A percentile compares a stretch with the other conserved stretches of the same genome.
These are phyloP conservation scores for Sugiyamaella marilandica DNA, from an alignment of 805 yeast genomes.

Conservation along the genomic window DNA sequence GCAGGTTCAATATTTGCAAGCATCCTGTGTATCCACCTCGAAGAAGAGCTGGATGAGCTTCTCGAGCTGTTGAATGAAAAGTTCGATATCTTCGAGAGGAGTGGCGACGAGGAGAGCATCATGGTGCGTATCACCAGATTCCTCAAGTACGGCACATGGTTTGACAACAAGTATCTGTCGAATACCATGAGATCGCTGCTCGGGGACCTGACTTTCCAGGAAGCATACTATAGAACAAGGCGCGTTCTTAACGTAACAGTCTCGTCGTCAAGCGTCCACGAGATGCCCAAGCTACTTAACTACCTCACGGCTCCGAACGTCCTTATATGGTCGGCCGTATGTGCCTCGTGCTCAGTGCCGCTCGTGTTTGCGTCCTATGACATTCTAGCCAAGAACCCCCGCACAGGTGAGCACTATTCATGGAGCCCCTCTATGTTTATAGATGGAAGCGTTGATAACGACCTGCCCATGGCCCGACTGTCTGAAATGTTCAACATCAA, in stretches of 20 bases:
- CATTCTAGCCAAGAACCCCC: constrained; percentile 74
- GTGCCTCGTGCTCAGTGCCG: constrained; percentile 92
- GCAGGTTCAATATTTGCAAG: constrained; percentile 96
- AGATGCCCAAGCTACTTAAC: constrained; percentile 82
- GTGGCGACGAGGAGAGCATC: constrained; percentile 49
- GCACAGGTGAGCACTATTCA: constrained; percentile 65
- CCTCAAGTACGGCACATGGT: constrained; percentile 84
- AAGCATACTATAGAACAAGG: constrained; percentile 91
- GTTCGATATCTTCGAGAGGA: constrained; percentile 55
- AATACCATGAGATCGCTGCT: constrained; percentile 70
- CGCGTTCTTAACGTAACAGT: constrained; percentile 91
- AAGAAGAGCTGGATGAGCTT: constrained; percentile 55
- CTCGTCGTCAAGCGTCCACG: constrained; percentile 84
- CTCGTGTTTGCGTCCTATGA: constrained; percentile 84
- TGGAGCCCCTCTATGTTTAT: constrained; percentile 85
- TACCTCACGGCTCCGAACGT: constrained; percentile 94
- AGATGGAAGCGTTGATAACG: constrained; percentile 95
- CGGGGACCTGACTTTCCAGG: constrained; percentile 89
- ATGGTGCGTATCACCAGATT: constrained; percentile 53
- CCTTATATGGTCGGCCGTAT: constrained; percentile 83
- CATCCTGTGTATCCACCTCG: constrained; percentile 73
- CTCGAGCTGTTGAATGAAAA: constrained; percentile 45
- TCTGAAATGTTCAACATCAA: constrained; percentile 97
- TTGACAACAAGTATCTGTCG: constrained; percentile 67
- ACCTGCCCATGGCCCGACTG: constrained; percentile 81